Conservation (phyloP, 345 rosid genomes). For the Sonneratia alba region DNA sequence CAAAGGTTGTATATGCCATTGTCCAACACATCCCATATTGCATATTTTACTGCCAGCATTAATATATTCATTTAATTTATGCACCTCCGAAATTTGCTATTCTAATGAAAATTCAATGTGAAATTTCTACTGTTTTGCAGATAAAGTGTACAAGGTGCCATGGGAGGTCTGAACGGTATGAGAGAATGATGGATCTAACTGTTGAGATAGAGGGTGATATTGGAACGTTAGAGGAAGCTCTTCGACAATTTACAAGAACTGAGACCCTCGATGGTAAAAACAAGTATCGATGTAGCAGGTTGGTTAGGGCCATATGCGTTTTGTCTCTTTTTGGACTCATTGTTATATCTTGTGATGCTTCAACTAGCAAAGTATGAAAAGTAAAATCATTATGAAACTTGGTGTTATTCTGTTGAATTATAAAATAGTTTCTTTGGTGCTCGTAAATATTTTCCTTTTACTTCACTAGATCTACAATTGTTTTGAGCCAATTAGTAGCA, state of each 20-base stretch:
- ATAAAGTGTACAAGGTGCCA: constrained; percentile 81
- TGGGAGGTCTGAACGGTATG: constrained; percentile 66
- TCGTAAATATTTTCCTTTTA: no score
- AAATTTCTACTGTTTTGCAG: constrained; percentile 22
- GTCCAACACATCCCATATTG: background rate
- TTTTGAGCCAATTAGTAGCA: background rate
- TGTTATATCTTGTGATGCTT: background rate
- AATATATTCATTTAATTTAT: no score
- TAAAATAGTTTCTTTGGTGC: background rate
- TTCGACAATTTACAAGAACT: constrained; percentile 63
- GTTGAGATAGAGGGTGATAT: constrained; percentile 96
- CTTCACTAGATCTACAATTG: background rate
- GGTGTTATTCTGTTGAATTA: background rate
- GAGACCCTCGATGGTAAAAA: constrained; percentile 79
- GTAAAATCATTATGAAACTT: no score
- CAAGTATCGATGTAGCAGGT: constrained; percentile 84
- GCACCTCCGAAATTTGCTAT: no score
- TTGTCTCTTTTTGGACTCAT: background rate
- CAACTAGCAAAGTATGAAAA: no score
- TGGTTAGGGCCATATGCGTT: constrained; percentile 9
- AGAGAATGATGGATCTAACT: constrained; percentile 94
- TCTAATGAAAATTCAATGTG: background rate
- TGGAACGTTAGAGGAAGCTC: constrained; percentile 80
- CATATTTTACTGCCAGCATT: no score
- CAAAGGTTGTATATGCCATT: constrained; percentile 22